Evolutionary conservation across 441 rosid genomes (phyloP).

Genomic region (Kokia cookei): DNA sequence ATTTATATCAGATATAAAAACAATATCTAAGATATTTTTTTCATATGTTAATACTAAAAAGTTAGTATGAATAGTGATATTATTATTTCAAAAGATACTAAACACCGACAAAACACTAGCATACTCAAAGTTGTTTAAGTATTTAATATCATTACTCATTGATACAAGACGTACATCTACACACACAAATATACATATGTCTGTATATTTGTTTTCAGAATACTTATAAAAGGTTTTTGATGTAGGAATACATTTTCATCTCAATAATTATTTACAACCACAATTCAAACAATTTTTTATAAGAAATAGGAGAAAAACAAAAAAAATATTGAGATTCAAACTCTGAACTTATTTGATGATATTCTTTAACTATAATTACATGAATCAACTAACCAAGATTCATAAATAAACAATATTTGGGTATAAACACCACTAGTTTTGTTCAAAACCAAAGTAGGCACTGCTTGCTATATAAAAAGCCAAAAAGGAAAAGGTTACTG

Average conservation of each 20-base stretch:
- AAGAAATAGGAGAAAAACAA: neutral
- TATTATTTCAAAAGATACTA: neutral
- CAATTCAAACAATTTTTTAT: neutral
- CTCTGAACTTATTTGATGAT: neutral
- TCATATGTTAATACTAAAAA: neutral
- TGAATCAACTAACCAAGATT: neutral
- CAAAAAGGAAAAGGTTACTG: neutral
- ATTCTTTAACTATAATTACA: neutral
- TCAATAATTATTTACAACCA: neutral
- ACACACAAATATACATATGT: neutral
- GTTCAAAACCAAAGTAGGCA: neutral
- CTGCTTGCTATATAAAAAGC: neutral
- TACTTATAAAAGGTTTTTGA: neutral
- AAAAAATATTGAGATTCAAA: neutral
- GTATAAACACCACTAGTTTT: neutral
- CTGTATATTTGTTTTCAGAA: neutral
- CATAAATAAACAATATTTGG: neutral
- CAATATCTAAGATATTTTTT: neutral
- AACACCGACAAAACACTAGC: neutral
- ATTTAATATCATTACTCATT: neutral
- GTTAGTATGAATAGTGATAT: neutral
- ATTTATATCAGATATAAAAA: neutral
- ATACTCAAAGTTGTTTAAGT: neutral
- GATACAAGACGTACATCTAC: neutral
- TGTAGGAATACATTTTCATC: neutral